Conservation (phyloP, 129 eudicot genomes). For the carrot (Daucus carota) region DNA sequence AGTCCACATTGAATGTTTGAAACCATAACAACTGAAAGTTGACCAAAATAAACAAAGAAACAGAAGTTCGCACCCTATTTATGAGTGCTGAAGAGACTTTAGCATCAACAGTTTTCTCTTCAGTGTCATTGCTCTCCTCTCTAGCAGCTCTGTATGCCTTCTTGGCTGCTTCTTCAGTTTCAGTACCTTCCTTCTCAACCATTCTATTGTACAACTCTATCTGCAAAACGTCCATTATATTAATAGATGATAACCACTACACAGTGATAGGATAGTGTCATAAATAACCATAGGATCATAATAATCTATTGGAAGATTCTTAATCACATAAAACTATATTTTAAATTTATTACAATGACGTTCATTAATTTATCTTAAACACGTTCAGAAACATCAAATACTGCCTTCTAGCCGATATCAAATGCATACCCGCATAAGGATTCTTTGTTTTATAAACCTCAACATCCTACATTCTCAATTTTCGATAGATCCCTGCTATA, state of each 20-base stretch:
- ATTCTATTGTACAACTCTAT: constrained; percentile 56
- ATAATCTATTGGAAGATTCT: neutral
- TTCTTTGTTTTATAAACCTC: neutral
- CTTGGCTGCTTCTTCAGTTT: constrained; percentile 47
- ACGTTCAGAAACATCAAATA: neutral
- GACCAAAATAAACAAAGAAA: neutral
- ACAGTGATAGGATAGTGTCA: neutral
- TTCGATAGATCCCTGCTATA: neutral
- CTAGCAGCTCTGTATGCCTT: constrained; percentile 66
- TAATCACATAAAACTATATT: neutral
- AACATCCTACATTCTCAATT: neutral
- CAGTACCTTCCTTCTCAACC: constrained; percentile 57
- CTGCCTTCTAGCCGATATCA: neutral
- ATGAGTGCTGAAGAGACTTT: constrained; percentile 58
- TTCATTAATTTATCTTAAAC: neutral
- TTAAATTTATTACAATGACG: neutral
- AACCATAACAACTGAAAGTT: constrained; percentile 2
- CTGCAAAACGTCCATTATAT: constrained; percentile 17
- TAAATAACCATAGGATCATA: neutral
- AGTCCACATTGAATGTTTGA: neutral
- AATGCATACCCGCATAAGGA: neutral
- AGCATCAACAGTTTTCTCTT: constrained; percentile 29
- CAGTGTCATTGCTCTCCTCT: constrained; percentile 38
- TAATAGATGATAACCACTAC: neutral
- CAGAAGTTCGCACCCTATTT: constrained; percentile 28